Evolutionary conservation across 75 land plant genomes (phyloP), one percentile per base, ranked within the genome.

Genomic region (Picea glauca): DNA sequence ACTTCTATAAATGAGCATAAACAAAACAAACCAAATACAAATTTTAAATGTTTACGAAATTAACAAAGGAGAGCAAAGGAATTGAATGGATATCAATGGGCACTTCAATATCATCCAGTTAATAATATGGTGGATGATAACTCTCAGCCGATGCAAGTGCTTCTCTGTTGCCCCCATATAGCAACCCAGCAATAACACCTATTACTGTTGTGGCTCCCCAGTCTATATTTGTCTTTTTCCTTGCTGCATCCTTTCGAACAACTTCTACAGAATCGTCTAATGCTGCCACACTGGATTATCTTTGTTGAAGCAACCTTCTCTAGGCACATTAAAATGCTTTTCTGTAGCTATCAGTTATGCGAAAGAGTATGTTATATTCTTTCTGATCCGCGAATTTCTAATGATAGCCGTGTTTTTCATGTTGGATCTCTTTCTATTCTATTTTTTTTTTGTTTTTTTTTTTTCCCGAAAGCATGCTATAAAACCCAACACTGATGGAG

Each of bases 141-240:
- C 92, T 89, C 80, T 94, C 99, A 78, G 88, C 87, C 62, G 96
- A 95, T 74, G 87, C 92, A 83, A 88, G 35, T 23, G 98, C 99
- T 76, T 94, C 99, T 77, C 87, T 96, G 82, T 87, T 85, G 23
- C 99, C 99, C 35, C 99, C 99, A 84, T 94, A 97, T 13, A 97
- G 79, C 99, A 94, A 87, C 56, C 99, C 99, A 62, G 99, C 96
- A 80, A 97, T 81, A 65, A 97, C 84, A 56, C 99, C 99, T 66
- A 91, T 35, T 4, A 87, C 82, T 4, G 98, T 91, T 23, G 94
- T 93, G 1, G 92, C 91, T 33, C 98, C 98, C 98, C 98, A 94
- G 76, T 90, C 92, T 11, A 87, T 81, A 18, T 81, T 89, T 76
- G 87, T 89, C 20, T 81, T 58, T 56, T 72, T 20, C 40, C 75